Evolutionary conservation across 2,329 filamentous ascomycete species (phyloP), one percentile per base, ranked within the genome.

Genomic region (Monosporascus sp.): DNA sequence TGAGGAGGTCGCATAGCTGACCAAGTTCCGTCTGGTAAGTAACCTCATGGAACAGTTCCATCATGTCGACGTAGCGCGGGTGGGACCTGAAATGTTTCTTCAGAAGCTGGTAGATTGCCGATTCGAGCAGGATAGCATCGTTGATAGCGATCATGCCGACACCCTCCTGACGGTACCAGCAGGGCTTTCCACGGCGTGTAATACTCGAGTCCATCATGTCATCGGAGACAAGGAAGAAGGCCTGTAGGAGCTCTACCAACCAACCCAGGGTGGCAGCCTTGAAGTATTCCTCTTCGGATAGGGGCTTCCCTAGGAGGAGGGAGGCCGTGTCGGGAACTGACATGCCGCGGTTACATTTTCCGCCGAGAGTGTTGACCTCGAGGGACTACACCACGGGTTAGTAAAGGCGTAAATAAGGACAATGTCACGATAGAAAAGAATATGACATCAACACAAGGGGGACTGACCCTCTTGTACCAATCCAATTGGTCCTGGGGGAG

Each of bases 321-420:
- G 90, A 87, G 60, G 86, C 85, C 47, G 91, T 94, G 75, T 99
- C 94, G 61, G 94, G 88, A 55, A 97, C 93, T 47, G 92, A 97
- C 84, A 99, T 95, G 75, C 94, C 94, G 68, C 94, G 90, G 78
- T 99, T 99, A 79, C 92, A 96, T 80, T 99, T 99, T 69, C 94
- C 94, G 63, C 94, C 94, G 51, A 94, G 77, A 6, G 90, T 84
- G 76, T 99, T 99, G 75, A 84, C 81, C 68, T 92, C 82, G 65
- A 97, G 81, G 57, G 82, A 87, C 90, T 97, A 49, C 38, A 52
- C 49, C 49, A 47, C 34, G 38, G 46, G 54, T 65, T 52, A 67
- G 59, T 18, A 22, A 18, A 46, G 22, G 57, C 53, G 38, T 48
- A 5, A 14, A 5, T 34, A 14, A 34, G 31, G 31, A 34, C 5